Evolutionary conservation across 768 basidiomycete genomes (phyloP).

Genomic region (Lactifluus volemus): DNA sequence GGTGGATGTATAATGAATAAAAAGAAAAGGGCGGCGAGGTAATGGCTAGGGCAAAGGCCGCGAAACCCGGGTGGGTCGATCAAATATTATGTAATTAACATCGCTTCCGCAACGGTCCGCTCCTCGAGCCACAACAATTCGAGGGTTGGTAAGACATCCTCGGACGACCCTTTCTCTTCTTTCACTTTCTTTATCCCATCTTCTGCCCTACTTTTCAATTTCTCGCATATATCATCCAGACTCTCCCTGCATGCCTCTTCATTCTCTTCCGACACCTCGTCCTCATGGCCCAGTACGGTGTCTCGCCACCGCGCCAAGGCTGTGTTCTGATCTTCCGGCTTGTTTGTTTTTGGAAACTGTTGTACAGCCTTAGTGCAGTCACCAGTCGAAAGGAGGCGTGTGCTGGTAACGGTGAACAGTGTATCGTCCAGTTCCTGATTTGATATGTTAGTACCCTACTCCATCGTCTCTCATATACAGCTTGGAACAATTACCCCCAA

Average conservation of each 20-base stretch:
- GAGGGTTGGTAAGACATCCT: slow-evolving; percentile 28
- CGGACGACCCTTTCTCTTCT: slow-evolving; percentile 22
- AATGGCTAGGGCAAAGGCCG: too few species aligned
- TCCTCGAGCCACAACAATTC: slow-evolving; percentile 55
- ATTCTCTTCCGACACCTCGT: slow-evolving; percentile 24
- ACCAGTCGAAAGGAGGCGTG: slow-evolving; percentile 79
- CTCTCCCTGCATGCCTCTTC: slow-evolving; percentile 25
- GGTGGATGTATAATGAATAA: too few species aligned
- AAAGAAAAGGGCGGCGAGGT: too few species aligned
- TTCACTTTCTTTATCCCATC: slow-evolving; percentile 35
- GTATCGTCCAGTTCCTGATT: slow-evolving; percentile 71
- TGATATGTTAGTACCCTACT: slow-evolving; percentile 1
- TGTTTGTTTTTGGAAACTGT: slow-evolving; percentile 31
- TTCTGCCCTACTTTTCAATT: slow-evolving; percentile 43
- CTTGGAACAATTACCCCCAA: slow-evolving; percentile 56
- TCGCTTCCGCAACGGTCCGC: slow-evolving; percentile 38
- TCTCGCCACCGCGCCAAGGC: slow-evolving; percentile 44
- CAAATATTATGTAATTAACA: slow-evolving; percentile 22
- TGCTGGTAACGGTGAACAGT: slow-evolving; percentile 48
- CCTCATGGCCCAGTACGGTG: slow-evolving; percentile 30
- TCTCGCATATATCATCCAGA: slow-evolving; percentile 33
- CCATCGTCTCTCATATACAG: neutral
- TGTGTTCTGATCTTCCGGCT: slow-evolving; percentile 23
- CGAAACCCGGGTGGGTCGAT: too few species aligned
- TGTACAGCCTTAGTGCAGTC: slow-evolving; percentile 57